phyloP scores from a whole-genome alignment of 2,329 filamentous ascomycete species.

The Trichoderma sp. region DNA sequence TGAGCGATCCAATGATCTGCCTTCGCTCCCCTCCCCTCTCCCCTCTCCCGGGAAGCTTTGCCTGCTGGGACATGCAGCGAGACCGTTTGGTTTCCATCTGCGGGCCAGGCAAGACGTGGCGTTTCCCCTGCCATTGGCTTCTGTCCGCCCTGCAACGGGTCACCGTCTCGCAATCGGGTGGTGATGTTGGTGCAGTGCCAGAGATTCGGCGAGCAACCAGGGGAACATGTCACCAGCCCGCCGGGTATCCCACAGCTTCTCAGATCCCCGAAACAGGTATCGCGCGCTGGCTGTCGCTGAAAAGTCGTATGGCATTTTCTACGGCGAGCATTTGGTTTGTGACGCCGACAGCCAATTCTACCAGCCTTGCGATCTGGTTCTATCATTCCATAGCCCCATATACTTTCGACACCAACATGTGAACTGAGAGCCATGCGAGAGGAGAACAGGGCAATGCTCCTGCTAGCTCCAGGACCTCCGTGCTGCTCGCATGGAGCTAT shows the following conservation, averaged over 20 bases:
- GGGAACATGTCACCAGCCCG: slow-evolving; percentile 10
- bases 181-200: slow-evolving; percentile 23
- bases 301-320: slow-evolving; percentile 4
- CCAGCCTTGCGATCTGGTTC: neutral
- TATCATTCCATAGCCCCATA: neutral
- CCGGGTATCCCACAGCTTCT: slow-evolving; percentile 15
- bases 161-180: slow-evolving; percentile 24
- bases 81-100: slow-evolving; percentile 26
- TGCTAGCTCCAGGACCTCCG: neutral
- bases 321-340: neutral
- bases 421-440: neutral
- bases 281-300: slow-evolving; percentile 27
- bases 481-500: slow-evolving; percentile 6
- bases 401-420: neutral
- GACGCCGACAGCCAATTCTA: slow-evolving; percentile 17
- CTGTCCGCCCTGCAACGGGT: slow-evolving; percentile 14
- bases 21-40: slow-evolving; percentile 17
- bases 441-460: neutral
- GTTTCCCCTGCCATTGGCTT: slow-evolving; percentile 22
- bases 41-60: slow-evolving; percentile 27
- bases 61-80: slow-evolving; percentile 7
- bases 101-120: slow-evolving; percentile 21
- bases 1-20: slow-evolving; percentile 22
- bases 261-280: slow-evolving; percentile 23
- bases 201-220: slow-evolving; percentile 28